Percentiles rank a stretch among this genome's conserved stretches.
phyloP scores from a whole-genome alignment of 78 protist species.

The Dictyostelium brefeldianum region DNA sequence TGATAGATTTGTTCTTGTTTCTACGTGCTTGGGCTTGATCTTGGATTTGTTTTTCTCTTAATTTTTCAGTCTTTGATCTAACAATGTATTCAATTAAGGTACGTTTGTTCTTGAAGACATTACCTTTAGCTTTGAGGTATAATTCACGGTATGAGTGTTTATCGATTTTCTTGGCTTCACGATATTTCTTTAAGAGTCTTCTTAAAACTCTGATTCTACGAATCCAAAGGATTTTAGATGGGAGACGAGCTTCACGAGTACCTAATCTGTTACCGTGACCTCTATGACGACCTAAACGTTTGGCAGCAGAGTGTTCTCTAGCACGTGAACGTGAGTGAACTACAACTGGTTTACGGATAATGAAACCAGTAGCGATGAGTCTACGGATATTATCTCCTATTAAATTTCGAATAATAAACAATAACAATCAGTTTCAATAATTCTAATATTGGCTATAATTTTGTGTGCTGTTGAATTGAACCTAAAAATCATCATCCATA shows the following conservation, averaged over 20 bases:
- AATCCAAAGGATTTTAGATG: slow-evolving; percentile 98
- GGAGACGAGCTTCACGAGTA: slow-evolving; percentile 99
- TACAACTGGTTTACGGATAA: slow-evolving; percentile 95
- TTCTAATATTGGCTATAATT: not conserved
- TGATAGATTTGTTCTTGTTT: slow-evolving; percentile 81
- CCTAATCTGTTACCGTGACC: slow-evolving; percentile 99
- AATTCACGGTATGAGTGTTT: slow-evolving; percentile 97
- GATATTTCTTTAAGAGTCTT: slow-evolving; percentile 98
- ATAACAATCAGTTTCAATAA: not conserved
- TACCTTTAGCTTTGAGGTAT: slow-evolving; percentile 99
- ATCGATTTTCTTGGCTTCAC: slow-evolving; percentile 98
- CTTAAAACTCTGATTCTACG: slow-evolving; percentile 99
- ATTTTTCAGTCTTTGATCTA: slow-evolving; percentile 93
- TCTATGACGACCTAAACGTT: slow-evolving; percentile 93
- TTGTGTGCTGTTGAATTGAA: not conserved
- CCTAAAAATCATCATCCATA: no score
- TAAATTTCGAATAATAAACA: not conserved
- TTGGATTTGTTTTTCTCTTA: slow-evolving; percentile 88
- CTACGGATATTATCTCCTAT: slow-evolving; percentile 90
- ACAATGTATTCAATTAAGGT: slow-evolving; percentile 98
- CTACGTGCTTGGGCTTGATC: slow-evolving; percentile 98
- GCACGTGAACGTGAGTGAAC: slow-evolving; percentile 96
- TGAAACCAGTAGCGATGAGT: slow-evolving; percentile 96
- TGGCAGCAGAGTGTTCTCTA: slow-evolving; percentile 89
- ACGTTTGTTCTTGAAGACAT: slow-evolving; percentile 99